phyloP scores from a whole-genome alignment of 768 basidiomycete species.

The Holtermannia corniformis region DNA sequence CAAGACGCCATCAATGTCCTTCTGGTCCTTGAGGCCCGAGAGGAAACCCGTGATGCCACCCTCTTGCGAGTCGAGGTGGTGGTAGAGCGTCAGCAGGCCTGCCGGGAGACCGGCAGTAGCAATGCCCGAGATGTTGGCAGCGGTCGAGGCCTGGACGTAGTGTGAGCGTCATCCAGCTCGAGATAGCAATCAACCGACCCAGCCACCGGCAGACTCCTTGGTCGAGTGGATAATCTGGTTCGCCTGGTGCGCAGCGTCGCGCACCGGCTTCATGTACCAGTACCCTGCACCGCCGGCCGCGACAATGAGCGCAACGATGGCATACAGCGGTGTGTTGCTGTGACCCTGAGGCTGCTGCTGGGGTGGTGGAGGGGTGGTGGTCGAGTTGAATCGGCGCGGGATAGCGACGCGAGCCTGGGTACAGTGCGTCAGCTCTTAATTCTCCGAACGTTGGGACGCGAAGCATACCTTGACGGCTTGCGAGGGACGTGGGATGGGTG shows the following conservation, averaged over 20 bases:
- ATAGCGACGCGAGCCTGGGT: too few species aligned
- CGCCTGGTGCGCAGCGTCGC: constrained; percentile 28
- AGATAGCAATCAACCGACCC: constrained; percentile 2
- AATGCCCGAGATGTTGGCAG: not conserved
- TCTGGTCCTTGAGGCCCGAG: constrained; percentile 26
- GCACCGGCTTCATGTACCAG: constrained; percentile 31
- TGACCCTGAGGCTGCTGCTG: constrained; percentile 3
- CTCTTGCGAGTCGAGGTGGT: constrained; percentile 17
- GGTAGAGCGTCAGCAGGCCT: constrained; percentile 28
- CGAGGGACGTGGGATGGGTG: not conserved
- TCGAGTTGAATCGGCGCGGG: not conserved
- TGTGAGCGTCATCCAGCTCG: not conserved
- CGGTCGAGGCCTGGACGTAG: not conserved
- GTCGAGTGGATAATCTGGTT: constrained; percentile 20
- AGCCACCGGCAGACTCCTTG: constrained; percentile 17
- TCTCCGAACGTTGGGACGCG: too few species aligned
- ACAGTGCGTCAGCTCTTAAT: too few species aligned
- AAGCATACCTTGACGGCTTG: too few species aligned
- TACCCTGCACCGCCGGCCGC: constrained; percentile 32
- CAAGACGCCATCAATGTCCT: constrained; percentile 30
- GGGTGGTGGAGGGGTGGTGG: constrained; percentile 6
- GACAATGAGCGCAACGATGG: constrained; percentile 31
- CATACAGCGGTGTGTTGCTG: constrained; percentile 19
- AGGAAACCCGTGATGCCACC: constrained; percentile 36
- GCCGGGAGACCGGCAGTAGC: constrained; percentile 25